Evolutionary conservation across 2,329 filamentous ascomycete species (phyloP).

Genomic region (Diplodia corticola): DNA sequence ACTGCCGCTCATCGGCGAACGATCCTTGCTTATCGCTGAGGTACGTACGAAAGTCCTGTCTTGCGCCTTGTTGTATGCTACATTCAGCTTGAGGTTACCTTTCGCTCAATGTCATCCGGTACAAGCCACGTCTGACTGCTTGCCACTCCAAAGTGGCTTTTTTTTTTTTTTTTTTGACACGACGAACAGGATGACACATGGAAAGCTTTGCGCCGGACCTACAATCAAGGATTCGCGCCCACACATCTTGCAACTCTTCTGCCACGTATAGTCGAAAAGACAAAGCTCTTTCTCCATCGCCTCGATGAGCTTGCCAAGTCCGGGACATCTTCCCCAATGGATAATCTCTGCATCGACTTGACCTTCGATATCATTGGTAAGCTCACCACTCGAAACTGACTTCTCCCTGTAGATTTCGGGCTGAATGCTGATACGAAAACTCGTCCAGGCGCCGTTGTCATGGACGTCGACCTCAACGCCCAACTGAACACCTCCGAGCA

Average conservation of each 20-base stretch:
- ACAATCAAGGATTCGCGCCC: conserved; percentile 29
- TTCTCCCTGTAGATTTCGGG: background rate
- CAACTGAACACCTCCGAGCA: background rate
- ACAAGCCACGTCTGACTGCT: background rate
- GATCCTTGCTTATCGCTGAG: conserved; percentile 33
- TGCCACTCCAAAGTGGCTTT: background rate
- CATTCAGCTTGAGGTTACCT: no score
- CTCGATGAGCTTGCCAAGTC: conserved; percentile 13
- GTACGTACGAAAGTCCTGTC: conserved; percentile 18
- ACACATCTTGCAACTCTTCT: conserved; percentile 29
- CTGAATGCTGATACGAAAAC: background rate
- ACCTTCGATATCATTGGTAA: conserved; percentile 23
- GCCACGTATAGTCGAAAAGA: conserved; percentile 30
- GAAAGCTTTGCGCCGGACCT: conserved; percentile 26
- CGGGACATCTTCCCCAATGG: background rate
- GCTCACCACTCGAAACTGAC: background rate
- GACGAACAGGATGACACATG: conserved; percentile 23
- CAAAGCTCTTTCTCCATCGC: conserved; percentile 24
- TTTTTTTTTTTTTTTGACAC: background rate
- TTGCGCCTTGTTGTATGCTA: background rate
- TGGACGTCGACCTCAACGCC: conserved; percentile 16
- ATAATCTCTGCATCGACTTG: conserved; percentile 7
- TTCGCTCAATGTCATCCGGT: background rate
- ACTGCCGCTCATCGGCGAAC: conserved; percentile 31
- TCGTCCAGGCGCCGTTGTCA: background rate